Base-by-base conservation (phyloP, 176 grass and related monocot genomes). In the Luzula sylvatica region DNA sequence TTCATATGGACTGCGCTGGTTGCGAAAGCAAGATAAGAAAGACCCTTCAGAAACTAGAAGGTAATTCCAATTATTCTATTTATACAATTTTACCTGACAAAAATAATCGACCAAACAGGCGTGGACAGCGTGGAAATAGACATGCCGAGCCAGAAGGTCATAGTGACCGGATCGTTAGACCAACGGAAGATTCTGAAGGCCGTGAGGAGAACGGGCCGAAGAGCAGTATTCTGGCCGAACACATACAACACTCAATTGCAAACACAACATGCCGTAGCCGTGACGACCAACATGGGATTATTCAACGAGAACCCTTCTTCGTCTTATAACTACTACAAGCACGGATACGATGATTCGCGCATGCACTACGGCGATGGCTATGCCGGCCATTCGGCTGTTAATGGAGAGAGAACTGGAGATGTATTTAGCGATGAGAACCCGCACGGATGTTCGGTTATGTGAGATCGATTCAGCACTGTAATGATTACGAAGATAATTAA, bases 21-120 rank as follows among this genome's bases (percentile, higher is more conserved):
- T 95, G 84, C 70, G 83, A 95, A 68, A 88, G 70, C 70, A 95
- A 88, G 58, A 75, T 86, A 55, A 51, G 89, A 65, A 95, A 95
- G 47, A 72, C 90, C 0, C 41, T 95, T 2, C 48, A 73, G 41
- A 77, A 78, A 46, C 8, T 88, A 28, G 78, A 83, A 54, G 90
- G 83, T 79, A 65, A 7, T 18, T 61, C n/a, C 23, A 47, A 11
- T 16, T 25, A 11, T n/a, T 17, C 5, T 28, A n/a, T 44, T 25
- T 15, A 21, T 56, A n/a, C 25, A 27, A 13, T 30, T 24, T 29
- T 35, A 38, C 18, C 15, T 5, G 51, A 13, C 11, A n/a, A n/a
- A n/a, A n/a, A n/a, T 46, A 48, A 19, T 15, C 11, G n/a, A 49
- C 4, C 19, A 43, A 56, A 13, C 55, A 80, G 75, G 87, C 7